Evolutionary conservation across 2,329 filamentous ascomycete species (phyloP).

Genomic region (Clarireedia monteithiana): DNA sequence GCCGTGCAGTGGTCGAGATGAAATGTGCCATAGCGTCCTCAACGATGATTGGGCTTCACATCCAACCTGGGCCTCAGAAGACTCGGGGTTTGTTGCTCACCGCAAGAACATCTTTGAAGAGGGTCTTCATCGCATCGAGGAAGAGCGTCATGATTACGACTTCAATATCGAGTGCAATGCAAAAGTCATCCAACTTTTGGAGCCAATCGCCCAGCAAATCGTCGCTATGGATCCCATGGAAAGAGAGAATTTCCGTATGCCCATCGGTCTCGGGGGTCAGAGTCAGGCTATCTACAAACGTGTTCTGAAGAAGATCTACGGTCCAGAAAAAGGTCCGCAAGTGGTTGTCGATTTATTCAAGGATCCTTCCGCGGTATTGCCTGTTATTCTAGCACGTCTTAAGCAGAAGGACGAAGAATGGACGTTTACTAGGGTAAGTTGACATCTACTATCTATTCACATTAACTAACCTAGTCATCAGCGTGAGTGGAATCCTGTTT

Average conservation of each 20-base stretch:
- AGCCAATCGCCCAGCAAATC: constrained; percentile 89
- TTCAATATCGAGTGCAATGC: constrained; percentile 95
- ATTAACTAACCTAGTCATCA: constrained; percentile 27
- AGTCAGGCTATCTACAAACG: constrained; percentile 96
- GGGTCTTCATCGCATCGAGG: constrained; percentile 89
- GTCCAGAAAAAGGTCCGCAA: constrained; percentile 70
- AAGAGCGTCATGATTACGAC: constrained; percentile 97
- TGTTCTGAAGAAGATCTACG: constrained; percentile 96
- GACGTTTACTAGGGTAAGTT: constrained; percentile 70
- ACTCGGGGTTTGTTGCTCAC: constrained; percentile 95
- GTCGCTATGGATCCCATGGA: constrained; percentile 69
- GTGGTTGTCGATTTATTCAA: constrained; percentile 83
- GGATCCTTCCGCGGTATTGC: constrained; percentile 78
- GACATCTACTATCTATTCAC: background rate
- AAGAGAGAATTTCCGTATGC: constrained; percentile 68
- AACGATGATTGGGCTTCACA: constrained; percentile 99
- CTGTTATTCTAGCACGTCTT: constrained; percentile 77
- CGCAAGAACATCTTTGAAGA: constrained; percentile 95
- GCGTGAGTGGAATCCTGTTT: constrained; percentile 98
- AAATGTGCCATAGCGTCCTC: constrained; percentile 85
- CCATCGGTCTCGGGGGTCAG: constrained; percentile 77
- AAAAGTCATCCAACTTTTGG: constrained; percentile 91
- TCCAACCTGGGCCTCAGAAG: constrained; percentile 97
- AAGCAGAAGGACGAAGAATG: constrained; percentile 98
- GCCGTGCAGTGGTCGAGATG: constrained; percentile 87